phyloP scores from a whole-genome alignment of 2,329 filamentous ascomycete species.

The Aspergillus niger region DNA sequence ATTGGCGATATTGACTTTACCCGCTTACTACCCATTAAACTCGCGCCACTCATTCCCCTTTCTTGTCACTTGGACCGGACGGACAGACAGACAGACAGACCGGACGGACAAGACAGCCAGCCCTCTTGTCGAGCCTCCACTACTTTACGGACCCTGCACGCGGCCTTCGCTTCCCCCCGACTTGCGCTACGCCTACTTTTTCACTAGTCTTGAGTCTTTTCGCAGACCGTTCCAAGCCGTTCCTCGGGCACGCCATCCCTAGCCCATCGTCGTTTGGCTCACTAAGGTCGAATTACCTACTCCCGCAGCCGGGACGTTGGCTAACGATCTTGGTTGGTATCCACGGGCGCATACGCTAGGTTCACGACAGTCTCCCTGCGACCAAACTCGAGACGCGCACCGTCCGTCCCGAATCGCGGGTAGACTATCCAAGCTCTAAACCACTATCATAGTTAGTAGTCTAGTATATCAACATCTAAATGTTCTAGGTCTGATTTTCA shows the following conservation, averaged over 20 bases:
- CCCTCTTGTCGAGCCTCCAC: slow-evolving; percentile 15
- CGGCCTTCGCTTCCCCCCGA: slow-evolving; percentile 35
- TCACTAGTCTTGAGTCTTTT: slow-evolving; percentile 31
- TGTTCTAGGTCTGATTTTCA: slow-evolving; percentile 22
- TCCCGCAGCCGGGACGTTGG: slow-evolving; percentile 23
- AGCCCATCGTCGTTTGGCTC: slow-evolving; percentile 22
- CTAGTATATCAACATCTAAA: slow-evolving; percentile 14
- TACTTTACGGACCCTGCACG: slow-evolving; percentile 28
- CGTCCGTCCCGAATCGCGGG: slow-evolving; percentile 36
- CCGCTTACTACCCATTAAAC: slow-evolving; percentile 3
- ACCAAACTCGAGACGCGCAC: slow-evolving; percentile 26
- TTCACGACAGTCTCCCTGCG: slow-evolving; percentile 30
- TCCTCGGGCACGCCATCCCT: slow-evolving; percentile 39
- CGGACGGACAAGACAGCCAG: background rate
- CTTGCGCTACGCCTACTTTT: slow-evolving; percentile 38
- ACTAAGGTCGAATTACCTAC: slow-evolving; percentile 21
- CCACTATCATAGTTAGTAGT: slow-evolving; percentile 13
- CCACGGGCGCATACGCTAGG: slow-evolving; percentile 38
- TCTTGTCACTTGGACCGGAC: background rate
- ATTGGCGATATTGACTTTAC: slow-evolving; percentile 3
- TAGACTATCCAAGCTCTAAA: slow-evolving; percentile 38
- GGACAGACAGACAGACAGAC: background rate
- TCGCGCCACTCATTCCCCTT: slow-evolving; percentile 8
- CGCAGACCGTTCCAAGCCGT: slow-evolving; percentile 32
- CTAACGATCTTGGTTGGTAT: slow-evolving; percentile 35